Base-by-base conservation (phyloP, 2,329 filamentous ascomycete genomes). In the Arachnomyces sp. region DNA sequence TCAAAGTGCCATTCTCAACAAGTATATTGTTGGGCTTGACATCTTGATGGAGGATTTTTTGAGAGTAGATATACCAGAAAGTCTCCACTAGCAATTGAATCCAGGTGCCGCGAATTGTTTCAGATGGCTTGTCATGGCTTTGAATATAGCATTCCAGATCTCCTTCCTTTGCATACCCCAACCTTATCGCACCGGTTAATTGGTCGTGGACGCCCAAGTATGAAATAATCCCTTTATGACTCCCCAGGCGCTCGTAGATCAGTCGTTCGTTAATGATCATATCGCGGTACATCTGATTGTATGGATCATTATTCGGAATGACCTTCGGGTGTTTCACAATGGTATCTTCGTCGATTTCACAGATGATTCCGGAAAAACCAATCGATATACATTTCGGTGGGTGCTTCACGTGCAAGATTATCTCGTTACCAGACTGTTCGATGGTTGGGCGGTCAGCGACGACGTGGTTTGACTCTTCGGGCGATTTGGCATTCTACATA, bases 171-270 rank as follows among this genome's bases (percentile, higher is more conserved):
- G 42, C 45, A 14, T 43, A 45, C 3, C 42, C 39, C 33, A 50
- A n/a, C 38, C 44, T 40, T 12, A 49, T 47, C 13, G 46, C 44
- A 9, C 48, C 46, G 13, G 34, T 29, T n/a, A n/a, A n/a, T 4
- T 44, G 34, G 11, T 45, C 36, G 0, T 16, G 28, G 25, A 37
- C 28, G 31, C 48, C 48, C 17, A 36, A 17, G 31, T 50, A 50
- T 7, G n/a, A 11, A 28, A 50, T 38, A 31, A 50, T 40, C 12
- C 48, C 46, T 13, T 45, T 42, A 32, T 49, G 46, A 9, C 2
- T 16, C 3, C 48, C 48, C 9, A 50, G 37, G 18, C 44, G 46
- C 29, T 50, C 48, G 21, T 50, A 50, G 18, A 50, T 50, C 17
- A 30, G 36, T 37, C 43, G 18, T 28, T 47, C 45, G 8, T 17